Conservation (phyloP, 768 basidiomycete genomes). For the Boletales sp. region DNA sequence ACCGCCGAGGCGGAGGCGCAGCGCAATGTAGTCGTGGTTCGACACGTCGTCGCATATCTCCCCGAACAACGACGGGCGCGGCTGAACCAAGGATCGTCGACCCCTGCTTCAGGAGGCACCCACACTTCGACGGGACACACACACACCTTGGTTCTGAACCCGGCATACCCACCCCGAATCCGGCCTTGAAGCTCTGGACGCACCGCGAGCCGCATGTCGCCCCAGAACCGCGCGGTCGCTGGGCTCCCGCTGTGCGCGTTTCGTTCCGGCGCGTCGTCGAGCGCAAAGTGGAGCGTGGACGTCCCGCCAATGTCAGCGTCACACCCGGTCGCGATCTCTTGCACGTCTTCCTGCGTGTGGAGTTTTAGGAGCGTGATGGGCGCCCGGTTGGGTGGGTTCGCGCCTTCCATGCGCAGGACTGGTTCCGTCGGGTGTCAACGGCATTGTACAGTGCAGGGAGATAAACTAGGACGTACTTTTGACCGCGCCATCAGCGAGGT, state of each 20-base stretch:
- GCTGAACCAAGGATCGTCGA: slow-evolving; percentile 38
- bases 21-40: slow-evolving; percentile 71
- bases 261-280: slow-evolving; percentile 50
- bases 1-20: slow-evolving; percentile 76
- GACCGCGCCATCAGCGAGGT: slow-evolving; percentile 38
- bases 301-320: slow-evolving; percentile 88
- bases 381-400: slow-evolving; percentile 54
- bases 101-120: too few species aligned
- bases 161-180: slow-evolving; percentile 85
- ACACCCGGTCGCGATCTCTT: slow-evolving; percentile 72
- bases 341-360: slow-evolving; percentile 54
- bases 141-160: slow-evolving; percentile 79
- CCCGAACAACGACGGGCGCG: slow-evolving; percentile 82
- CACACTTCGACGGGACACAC: too few species aligned
- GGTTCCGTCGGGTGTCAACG: slow-evolving; percentile 11
- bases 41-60: slow-evolving; percentile 82
- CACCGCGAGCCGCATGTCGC: slow-evolving; percentile 70
- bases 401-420: slow-evolving; percentile 79
- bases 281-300: slow-evolving; percentile 71
- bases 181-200: slow-evolving; percentile 62
- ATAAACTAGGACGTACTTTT: slow-evolving; percentile 35
- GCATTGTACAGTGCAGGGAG: background rate
- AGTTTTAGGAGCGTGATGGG: slow-evolving; percentile 68
- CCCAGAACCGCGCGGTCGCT: slow-evolving; percentile 73
- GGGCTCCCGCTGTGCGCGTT: slow-evolving; percentile 43